A percentile compares a stretch with the other conserved stretches of the same genome.
These are phyloP conservation scores for Brassica cretica DNA, from an alignment of 345 rosid genomes.

Conservation along the genomic window DNA sequence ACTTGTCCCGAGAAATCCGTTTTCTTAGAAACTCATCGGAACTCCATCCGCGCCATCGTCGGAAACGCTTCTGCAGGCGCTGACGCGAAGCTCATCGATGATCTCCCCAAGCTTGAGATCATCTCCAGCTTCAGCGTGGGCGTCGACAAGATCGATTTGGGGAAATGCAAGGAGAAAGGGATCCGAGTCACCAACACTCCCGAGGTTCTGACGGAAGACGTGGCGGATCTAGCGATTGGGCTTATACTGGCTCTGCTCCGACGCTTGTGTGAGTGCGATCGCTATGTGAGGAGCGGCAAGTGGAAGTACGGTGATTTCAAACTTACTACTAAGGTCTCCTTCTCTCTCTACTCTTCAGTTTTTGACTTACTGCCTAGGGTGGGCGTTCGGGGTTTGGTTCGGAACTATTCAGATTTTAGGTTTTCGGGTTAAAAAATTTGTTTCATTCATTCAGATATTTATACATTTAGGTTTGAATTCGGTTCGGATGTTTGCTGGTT, in stretches of 20 bases:
- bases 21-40: conserved; percentile 44
- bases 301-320: conserved; percentile 70
- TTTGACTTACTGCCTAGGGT: too few relatives aligned
- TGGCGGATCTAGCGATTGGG: conserved; percentile 84
- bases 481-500: too few relatives aligned
- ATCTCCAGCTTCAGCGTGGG: conserved; percentile 79
- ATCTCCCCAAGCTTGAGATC: conserved; percentile 72
- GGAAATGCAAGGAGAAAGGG: conserved; percentile 66
- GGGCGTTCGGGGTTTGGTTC: too few relatives aligned
- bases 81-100: conserved; percentile 64
- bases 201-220: conserved; percentile 82
- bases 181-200: conserved; percentile 85
- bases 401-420: too few relatives aligned
- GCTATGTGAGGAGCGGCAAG: conserved; percentile 63
- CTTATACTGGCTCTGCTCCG: conserved; percentile 69
- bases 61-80: conserved; percentile 61
- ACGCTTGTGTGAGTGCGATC: conserved; percentile 64
- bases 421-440: too few relatives aligned
- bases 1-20: conserved; percentile 43
- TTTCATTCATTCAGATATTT: too few relatives aligned
- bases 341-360: background rate
- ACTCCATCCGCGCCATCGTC: conserved; percentile 75
- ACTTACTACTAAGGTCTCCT: conserved; percentile 66
- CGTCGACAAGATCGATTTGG: conserved; percentile 78
- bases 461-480: too few relatives aligned